Base-by-base conservation (phyloP, 768 basidiomycete genomes). In the Coprinellus micaceus region DNA sequence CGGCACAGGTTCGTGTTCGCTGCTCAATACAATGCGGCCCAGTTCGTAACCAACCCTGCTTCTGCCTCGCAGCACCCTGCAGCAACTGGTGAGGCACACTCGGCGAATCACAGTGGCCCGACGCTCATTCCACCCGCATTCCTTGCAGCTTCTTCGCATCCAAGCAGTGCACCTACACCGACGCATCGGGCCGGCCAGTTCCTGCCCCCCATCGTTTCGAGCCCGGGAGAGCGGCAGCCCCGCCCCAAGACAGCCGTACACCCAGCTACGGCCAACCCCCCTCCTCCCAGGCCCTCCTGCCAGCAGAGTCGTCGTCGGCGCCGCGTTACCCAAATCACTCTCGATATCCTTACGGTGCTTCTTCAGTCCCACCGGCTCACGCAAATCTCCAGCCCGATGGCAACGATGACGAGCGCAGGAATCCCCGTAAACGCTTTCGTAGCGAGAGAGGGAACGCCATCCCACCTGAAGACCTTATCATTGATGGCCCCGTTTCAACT, bases 141-240 rank as follows among this genome's bases (percentile, higher is more conserved):
- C 22, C 51, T 58, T 54, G 28, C 66, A 91, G 89, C 63, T 90
- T 84, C 67, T 92, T 86, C 67, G 89, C 90, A 57, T 86, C 85
- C 61, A 91, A 91, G 69, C 74, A 81, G 29, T 92, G 90, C 69
- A 83, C 85, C 1, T 92, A 92, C 68, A 91, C 88, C 10, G 89
- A 92, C 59, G 77, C 88, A 22, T 80, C 85, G 21, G 91, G 90
- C 33, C 85, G 87, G 45, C 78, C 83, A n/a, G 91, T 92, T 11
- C 86, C 89, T 39, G 88, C 90, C 61, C 90, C 77, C 53, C 73
- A 80, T 58, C 77, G 72, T 9, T 74, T 76, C 63, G 80, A 77
- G 61, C 68, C 75, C 52, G 81, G 54, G 66, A 65, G 39, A 70
- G 72, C 40, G 62, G 63, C 26, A 69, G 63, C 62, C 30, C 63